A percentile compares a stretch with the other conserved stretches of the same genome.
phyloP scores from a whole-genome alignment of 306 rosid species.

The Cicer judaicum region DNA sequence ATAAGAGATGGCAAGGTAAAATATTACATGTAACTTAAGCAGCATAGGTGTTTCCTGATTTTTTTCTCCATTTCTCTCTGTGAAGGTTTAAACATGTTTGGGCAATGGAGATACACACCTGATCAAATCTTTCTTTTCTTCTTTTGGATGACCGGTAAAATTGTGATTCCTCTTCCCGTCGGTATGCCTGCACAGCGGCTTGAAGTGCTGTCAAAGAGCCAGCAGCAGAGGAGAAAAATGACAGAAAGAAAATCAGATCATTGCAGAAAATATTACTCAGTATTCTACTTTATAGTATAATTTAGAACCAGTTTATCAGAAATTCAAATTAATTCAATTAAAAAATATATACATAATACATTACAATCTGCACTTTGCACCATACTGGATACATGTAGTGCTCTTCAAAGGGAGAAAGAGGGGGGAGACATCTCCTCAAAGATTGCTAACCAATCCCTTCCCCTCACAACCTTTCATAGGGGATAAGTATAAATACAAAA shows the following conservation, averaged over 20 bases:
- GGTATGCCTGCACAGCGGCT: constrained; percentile 92
- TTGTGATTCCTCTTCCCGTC: constrained; percentile 84
- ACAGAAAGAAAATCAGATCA: constrained; percentile 36
- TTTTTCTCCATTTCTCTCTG: constrained; percentile 10
- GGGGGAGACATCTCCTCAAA: not conserved
- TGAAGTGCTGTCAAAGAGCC: constrained; percentile 73
- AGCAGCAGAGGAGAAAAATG: constrained; percentile 29
- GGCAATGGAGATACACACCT: constrained; percentile 61
- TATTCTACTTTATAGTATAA: not conserved
- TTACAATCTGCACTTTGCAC: not conserved
- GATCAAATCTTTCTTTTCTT: constrained; percentile 84
- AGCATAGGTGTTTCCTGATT: constrained; percentile 8
- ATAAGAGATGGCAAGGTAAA: constrained; percentile 36
- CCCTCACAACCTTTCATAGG: not conserved
- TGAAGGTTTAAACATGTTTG: constrained; percentile 26
- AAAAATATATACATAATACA: not conserved
- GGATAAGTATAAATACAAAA: constrained; percentile 1
- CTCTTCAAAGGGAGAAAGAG: not conserved
- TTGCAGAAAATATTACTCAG: not conserved
- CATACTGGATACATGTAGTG: not conserved
- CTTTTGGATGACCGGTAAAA: constrained; percentile 78
- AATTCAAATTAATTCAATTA: not conserved
- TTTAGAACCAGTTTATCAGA: not conserved
- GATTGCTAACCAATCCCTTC: constrained; percentile 18
- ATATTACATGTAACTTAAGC: not conserved